Percentiles rank a stretch among this genome's conserved stretches.
These are phyloP conservation scores for Apophysomyces trapeziformis DNA, from an alignment of 371 early-diverging fungal genomes.

Conservation along the genomic window DNA sequence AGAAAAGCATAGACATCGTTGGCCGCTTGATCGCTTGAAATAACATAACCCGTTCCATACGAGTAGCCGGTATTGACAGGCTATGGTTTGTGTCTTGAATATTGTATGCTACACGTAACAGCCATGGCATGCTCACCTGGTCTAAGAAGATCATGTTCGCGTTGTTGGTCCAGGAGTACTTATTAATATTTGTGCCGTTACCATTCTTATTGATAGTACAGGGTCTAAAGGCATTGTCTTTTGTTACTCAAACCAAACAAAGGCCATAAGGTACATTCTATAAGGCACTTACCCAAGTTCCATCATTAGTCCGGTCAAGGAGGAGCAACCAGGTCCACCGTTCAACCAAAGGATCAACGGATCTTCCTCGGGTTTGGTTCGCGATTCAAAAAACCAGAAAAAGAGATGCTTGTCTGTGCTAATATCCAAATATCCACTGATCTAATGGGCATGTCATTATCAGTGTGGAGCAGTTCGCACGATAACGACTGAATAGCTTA, in stretches of 20 bases:
- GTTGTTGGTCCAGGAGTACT: conserved; percentile 72
- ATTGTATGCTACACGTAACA: background rate
- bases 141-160: conserved; percentile 79
- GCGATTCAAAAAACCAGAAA: conserved; percentile 81
- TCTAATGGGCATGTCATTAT: conserved; percentile 28
- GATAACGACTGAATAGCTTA: background rate
- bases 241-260: background rate
- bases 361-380: conserved; percentile 64
- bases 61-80: conserved; percentile 81
- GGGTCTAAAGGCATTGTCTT: conserved; percentile 40
- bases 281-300: conserved; percentile 61
- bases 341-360: conserved; percentile 79
- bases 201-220: conserved; percentile 71
- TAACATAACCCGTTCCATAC: conserved; percentile 59
- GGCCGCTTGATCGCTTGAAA: conserved; percentile 64
- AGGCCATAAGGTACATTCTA: background rate
- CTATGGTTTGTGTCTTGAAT: conserved; percentile 21
- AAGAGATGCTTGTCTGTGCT: conserved; percentile 67
- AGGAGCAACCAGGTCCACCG: conserved; percentile 81
- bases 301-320: conserved; percentile 73
- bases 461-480: no score
- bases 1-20: conserved; percentile 82
- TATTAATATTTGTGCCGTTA: conserved; percentile 53
- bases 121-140: conserved; percentile 50
- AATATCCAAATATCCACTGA: conserved; percentile 80